Percentiles rank a stretch among this genome's conserved stretches.
Evolutionary conservation across 2,329 filamentous ascomycete species (phyloP).

Genomic region (Hortaea sp.): DNA sequence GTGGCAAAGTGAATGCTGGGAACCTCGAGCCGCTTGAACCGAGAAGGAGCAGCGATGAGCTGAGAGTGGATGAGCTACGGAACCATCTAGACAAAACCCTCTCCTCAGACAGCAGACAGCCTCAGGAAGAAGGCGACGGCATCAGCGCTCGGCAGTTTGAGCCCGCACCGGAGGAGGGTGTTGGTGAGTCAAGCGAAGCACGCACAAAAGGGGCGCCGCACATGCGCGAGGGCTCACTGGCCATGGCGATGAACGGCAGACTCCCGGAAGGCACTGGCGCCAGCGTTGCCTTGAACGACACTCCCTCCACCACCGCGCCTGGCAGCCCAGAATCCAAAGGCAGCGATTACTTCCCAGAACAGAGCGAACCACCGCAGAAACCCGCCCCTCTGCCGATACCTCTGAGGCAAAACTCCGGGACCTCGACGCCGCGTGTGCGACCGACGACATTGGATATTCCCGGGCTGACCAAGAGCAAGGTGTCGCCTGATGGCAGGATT

Average conservation of each 20-base stretch:
- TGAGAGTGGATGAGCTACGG: conserved; percentile 20
- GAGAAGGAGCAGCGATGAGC: conserved; percentile 8
- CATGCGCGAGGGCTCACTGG: conserved; percentile 10
- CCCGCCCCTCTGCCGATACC: conserved; percentile 45
- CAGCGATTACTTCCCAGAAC: conserved; percentile 8
- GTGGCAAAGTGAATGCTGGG: conserved; percentile 13
- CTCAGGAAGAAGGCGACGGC: not conserved
- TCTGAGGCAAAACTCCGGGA: conserved; percentile 62
- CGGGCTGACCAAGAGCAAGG: conserved; percentile 87
- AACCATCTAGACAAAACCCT: conserved; percentile 22
- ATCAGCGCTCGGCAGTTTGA: not conserved
- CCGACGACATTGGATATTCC: conserved; percentile 95
- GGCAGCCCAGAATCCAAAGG: conserved; percentile 32
- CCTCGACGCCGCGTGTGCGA: conserved; percentile 69
- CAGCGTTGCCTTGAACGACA: conserved; percentile 47
- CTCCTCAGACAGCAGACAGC: conserved; percentile 5
- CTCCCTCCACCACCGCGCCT: conserved; percentile 52
- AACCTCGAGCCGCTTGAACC: conserved; percentile 2
- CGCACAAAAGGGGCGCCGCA: not conserved
- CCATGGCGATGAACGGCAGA: conserved; percentile 17
- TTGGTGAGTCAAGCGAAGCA: not conserved
- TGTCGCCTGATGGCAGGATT: conserved; percentile 91
- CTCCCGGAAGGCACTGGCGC: conserved; percentile 15
- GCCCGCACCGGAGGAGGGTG: not conserved
- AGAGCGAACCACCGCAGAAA: not conserved